Evolutionary conservation across 2,329 filamentous ascomycete genomes (phyloP), one percentile per base, ranked within the genome.

Genomic region (Teratosphaeria zuluensis): DNA sequence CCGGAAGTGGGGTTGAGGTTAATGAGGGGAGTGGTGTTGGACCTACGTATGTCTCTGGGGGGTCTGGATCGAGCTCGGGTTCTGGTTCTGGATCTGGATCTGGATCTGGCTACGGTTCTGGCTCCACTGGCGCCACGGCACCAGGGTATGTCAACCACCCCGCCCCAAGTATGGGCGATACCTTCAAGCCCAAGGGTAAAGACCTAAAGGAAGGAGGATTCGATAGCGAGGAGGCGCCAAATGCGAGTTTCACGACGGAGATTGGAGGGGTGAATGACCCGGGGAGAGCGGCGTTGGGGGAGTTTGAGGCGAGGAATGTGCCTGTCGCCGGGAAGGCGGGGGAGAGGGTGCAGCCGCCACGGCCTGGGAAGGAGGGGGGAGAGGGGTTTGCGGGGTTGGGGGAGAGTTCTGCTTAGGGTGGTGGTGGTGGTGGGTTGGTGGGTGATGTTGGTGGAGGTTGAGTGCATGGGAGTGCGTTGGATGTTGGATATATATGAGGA

Each of bases 251-350:
- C 68, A 77, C 67, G 28, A 70, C 72, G 14, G 78, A 82, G 28
- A 79, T 85, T 60, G 83, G 83, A 2, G 74, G 75, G 2, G 70
- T 78, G 62, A 75, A 82, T 48, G 83, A 86, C 64, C 82, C 84
- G 2, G 78, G 77, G 2, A 73, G 82, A 32, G 65, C 72, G 19
- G 82, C 81, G 6, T 68, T 79, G 68, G 57, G 65, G 19, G 67
- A 72, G 55, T 67, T 75, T 48, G 64, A 70, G 65, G 69, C 67
- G 65, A 63, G 56, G 54, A 70, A 71, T 62, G 71, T 70, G 42
- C 63, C 72, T 57, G 62, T 62, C 52, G 68, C 68, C 5, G 67
- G 63, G n/a, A 71, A 70, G 55, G 68, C 65, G 35, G 64, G 70
- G n/a, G 53, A 63, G 21, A 57, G 65, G 24, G 51, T 66, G 57